Conservation (phyloP, 176 grass and related monocot species). For the Hsuehochloa calcarea region DNA sequence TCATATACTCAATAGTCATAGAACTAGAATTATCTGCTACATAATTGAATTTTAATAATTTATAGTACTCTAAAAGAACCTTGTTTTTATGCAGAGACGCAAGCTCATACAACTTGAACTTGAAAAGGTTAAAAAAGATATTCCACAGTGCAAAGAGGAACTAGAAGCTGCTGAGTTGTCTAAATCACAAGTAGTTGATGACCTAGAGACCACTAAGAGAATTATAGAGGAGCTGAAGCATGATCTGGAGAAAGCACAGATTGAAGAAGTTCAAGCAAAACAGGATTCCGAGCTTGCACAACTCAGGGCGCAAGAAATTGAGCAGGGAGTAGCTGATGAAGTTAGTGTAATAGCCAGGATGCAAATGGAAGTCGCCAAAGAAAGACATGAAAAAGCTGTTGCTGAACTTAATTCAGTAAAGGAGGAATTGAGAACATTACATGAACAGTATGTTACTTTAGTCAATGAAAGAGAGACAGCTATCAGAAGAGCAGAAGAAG, state of each 20-base stretch:
- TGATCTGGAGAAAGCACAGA: slow-evolving; percentile 75
- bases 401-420: slow-evolving; percentile 48
- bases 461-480: slow-evolving; percentile 62
- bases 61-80: slow-evolving; percentile 6
- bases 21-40: background rate
- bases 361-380: slow-evolving; percentile 64
- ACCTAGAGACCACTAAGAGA: slow-evolving; percentile 61
- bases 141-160: slow-evolving; percentile 62
- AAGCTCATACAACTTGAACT: slow-evolving; percentile 71
- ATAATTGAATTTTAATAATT: slow-evolving; percentile 3
- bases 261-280: slow-evolving; percentile 82
- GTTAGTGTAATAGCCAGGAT: slow-evolving; percentile 66
- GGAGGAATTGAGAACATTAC: slow-evolving; percentile 48
- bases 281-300: slow-evolving; percentile 84
- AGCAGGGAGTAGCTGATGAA: slow-evolving; percentile 71
- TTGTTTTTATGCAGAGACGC: slow-evolving; percentile 53
- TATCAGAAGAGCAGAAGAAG: slow-evolving; percentile 61
- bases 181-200: slow-evolving; percentile 56
- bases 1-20: background rate
- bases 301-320: slow-evolving; percentile 73
- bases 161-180: slow-evolving; percentile 58
- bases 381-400: slow-evolving; percentile 65
- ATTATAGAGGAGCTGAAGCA: slow-evolving; percentile 82
- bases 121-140: slow-evolving; percentile 63
- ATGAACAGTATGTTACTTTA: slow-evolving; percentile 56